These are phyloP conservation scores for Ophiocordyceps robertsii DNA, from an alignment of 2,329 filamentous ascomycete species.

Conservation along the genomic window DNA sequence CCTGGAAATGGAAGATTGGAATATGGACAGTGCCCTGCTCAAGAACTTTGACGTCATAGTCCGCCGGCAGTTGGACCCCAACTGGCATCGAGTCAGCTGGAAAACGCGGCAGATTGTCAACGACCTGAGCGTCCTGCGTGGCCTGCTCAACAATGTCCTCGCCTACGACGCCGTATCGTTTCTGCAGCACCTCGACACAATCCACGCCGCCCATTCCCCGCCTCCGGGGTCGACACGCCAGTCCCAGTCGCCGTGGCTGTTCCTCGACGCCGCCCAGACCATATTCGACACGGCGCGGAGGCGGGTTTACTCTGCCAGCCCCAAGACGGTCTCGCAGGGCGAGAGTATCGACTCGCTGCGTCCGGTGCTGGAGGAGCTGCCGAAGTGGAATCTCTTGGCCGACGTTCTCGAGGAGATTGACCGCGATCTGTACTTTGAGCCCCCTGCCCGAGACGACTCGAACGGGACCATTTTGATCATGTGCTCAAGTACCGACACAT, in stretches of 20 bases:
- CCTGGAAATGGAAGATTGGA: slow-evolving; percentile 95
- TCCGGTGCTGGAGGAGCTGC: slow-evolving; percentile 83
- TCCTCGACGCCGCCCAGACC: slow-evolving; percentile 85
- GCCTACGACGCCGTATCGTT: slow-evolving; percentile 85
- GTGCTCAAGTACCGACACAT: slow-evolving; percentile 80
- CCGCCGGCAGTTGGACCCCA: slow-evolving; percentile 79
- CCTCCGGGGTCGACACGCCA: slow-evolving; percentile 77
- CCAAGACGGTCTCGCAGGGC: slow-evolving; percentile 35
- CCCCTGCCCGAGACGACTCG: slow-evolving; percentile 62
- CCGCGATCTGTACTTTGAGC: slow-evolving; percentile 74
- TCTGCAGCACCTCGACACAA: slow-evolving; percentile 84
- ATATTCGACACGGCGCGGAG: slow-evolving; percentile 85
- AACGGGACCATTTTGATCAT: slow-evolving; percentile 91
- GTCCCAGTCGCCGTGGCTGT: slow-evolving; percentile 89
- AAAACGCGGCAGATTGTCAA: slow-evolving; percentile 90
- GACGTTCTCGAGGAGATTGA: slow-evolving; percentile 92
- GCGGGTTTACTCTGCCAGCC: slow-evolving; percentile 66
- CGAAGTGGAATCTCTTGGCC: slow-evolving; percentile 84
- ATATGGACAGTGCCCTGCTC: slow-evolving; percentile 80
- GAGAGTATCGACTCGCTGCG: slow-evolving; percentile 47
- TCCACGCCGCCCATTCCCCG: slow-evolving; percentile 80
- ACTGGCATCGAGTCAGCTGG: slow-evolving; percentile 94
- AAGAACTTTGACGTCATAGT: slow-evolving; percentile 86
- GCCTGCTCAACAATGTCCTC: slow-evolving; percentile 69
- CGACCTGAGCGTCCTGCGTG: slow-evolving; percentile 71